These are phyloP conservation scores for Infundibulicybe gibba DNA, from an alignment of 768 basidiomycete genomes.

Conservation along the genomic window DNA sequence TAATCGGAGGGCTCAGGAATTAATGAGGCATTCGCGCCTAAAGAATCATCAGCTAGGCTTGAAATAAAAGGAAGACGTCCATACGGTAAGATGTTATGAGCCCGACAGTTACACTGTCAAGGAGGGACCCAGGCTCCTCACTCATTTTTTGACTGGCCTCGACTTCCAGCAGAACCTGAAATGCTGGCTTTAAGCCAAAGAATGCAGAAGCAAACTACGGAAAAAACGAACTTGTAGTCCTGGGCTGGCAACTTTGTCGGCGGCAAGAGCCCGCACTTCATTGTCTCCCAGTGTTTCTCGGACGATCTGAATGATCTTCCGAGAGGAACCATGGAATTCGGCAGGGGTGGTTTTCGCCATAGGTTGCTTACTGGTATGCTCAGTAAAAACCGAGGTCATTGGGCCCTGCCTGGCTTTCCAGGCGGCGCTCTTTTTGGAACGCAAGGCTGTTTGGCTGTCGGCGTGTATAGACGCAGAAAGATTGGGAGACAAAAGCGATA, in stretches of 20 bases:
- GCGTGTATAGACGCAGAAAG: conserved; percentile 26
- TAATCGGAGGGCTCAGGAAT: conserved; percentile 66
- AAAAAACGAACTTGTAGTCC: conserved; percentile 55
- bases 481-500: conserved; percentile 71
- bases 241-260: conserved; percentile 75
- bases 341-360: conserved; percentile 29
- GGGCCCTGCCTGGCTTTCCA: conserved; percentile 81
- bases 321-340: conserved; percentile 45
- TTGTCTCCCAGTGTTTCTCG: conserved; percentile 56
- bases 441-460: conserved; percentile 40
- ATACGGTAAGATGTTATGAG: conserved; percentile 63
- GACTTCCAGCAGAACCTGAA: conserved; percentile 76
- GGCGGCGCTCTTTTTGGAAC: conserved; percentile 83
- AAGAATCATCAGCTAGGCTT: background rate
- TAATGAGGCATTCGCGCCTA: conserved; percentile 34
- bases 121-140: conserved; percentile 62
- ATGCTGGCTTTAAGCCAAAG: conserved; percentile 3
- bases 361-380: conserved; percentile 34
- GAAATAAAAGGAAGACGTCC: conserved; percentile 19
- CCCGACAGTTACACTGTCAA: conserved; percentile 80
- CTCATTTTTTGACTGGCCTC: conserved; percentile 67
- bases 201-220: conserved; percentile 7
- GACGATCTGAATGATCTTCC: conserved; percentile 46
- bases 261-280: conserved; percentile 74
- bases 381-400: conserved; percentile 74